Percentiles rank a stretch among this genome's conserved stretches.
Conservation (phyloP, 306 rosid genomes). For the Fragaria ananassa region DNA sequence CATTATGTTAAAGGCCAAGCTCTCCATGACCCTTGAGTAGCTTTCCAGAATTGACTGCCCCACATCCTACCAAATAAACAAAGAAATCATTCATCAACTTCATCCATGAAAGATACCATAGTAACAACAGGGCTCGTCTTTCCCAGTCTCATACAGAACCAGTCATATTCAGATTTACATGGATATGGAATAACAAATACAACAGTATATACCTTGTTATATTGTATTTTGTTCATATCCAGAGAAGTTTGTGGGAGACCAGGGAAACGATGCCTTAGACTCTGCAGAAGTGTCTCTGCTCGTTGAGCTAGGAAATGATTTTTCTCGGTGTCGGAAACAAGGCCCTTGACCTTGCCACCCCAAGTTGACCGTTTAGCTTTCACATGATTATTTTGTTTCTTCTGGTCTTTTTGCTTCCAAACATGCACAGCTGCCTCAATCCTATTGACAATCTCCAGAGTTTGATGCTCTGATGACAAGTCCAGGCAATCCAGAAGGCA, state of each 20-base stretch:
- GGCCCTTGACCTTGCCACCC: slow-evolving; percentile 94
- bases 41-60: slow-evolving; percentile 97
- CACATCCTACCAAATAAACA: slow-evolving; percentile 68
- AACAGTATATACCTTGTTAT: slow-evolving; percentile 54
- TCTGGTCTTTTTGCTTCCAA: slow-evolving; percentile 71
- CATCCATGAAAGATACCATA: neutral
- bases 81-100: slow-evolving; percentile 5
- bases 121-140: neutral
- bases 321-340: slow-evolving; percentile 59
- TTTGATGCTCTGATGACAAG: slow-evolving; percentile 88
- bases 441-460: slow-evolving; percentile 74
- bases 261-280: slow-evolving; percentile 73
- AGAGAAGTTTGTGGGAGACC: slow-evolving; percentile 89
- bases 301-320: slow-evolving; percentile 54
- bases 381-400: slow-evolving; percentile 43
- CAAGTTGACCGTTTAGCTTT: slow-evolving; percentile 68
- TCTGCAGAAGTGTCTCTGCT: slow-evolving; percentile 74
- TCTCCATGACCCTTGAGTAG: slow-evolving; percentile 95
- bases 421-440: slow-evolving; percentile 83
- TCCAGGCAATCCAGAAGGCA: slow-evolving; percentile 80
- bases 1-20: slow-evolving; percentile 92
- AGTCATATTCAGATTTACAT: neutral
- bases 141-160: neutral
- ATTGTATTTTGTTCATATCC: slow-evolving; percentile 92
- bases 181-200: slow-evolving; percentile 1